Evolutionary conservation across 208 protist species (phyloP), one percentile per base, ranked within the genome.

Genomic region (Angomonas deanei): DNA sequence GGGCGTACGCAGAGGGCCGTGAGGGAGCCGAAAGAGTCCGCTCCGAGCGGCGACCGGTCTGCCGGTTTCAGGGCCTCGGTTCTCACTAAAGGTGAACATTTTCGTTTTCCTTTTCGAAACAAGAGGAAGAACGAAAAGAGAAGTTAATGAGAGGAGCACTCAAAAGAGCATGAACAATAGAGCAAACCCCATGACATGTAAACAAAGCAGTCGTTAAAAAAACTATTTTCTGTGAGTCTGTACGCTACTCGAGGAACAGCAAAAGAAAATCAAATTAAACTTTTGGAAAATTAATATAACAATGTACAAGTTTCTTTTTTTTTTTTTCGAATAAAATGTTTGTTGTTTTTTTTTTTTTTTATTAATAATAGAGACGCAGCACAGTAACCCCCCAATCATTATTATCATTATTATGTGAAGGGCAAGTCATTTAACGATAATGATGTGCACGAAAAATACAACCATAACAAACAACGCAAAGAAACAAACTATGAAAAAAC

Each of bases 21-120:
- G 94, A 21, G 94, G 96, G 13, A 98, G 86, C 39, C 91, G 78
- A 61, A 97, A 91, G 23, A 93, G 46, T 46, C 91, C 90, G 60
- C 67, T 80, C 26, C 93, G 78, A 0, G 93, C 93, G 15, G 81
- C 78, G 23, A 81, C 64, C 2, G 83, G 83, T 23, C 23, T 50
- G 17, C 42, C 15, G 8, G 13, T 19, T n/a, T 10, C 55, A 0
- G 85, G 83, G 2, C 89, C 89, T 15, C 42, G 74, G 34, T 76
- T 84, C 13, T 73, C 81, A 10, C 82, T 75, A 62, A 95, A 95
- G 2, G 66, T 72, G 70, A 95, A 95, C 28, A 92, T 54, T 26
- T 21, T 32, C 10, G 21, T 52, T 19, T 15, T 57, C 21, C 0
- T 58, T 66, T 39, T 56, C 26, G 33, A 52, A 21, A 68, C n/a